Percentiles rank a stretch among this genome's conserved stretches.
Conservation (phyloP, 768 basidiomycete genomes). For the Lyophyllum decastes region DNA sequence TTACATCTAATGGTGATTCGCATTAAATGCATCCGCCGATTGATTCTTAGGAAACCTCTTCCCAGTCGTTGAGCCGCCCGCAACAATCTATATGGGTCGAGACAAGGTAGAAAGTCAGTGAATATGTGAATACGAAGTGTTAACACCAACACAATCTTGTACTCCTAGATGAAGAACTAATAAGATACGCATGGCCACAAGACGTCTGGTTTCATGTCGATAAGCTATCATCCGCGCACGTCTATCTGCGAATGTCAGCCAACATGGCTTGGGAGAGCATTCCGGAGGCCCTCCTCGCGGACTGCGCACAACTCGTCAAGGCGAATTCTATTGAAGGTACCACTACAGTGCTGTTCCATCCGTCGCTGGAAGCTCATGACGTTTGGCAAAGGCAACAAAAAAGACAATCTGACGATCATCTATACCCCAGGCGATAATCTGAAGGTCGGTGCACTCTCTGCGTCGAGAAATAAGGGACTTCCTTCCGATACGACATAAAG, state of each 20-base stretch:
- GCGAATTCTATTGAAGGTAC: conserved; percentile 96
- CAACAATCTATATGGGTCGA: conserved; percentile 88
- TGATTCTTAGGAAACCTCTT: not conserved
- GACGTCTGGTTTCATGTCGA: conserved; percentile 98
- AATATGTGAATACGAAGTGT: not conserved
- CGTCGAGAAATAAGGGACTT: not conserved
- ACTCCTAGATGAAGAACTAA: conserved; percentile 85
- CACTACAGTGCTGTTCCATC: not conserved
- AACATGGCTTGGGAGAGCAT: conserved; percentile 89
- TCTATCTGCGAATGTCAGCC: conserved; percentile 88
- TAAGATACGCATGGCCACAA: conserved; percentile 88
- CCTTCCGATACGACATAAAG: conserved; percentile 37
- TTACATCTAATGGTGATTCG: conserved; percentile 42
- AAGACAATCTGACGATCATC: conserved; percentile 89
- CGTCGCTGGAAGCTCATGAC: conserved; percentile 2
- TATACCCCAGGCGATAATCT: conserved; percentile 93
- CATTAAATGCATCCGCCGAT: not conserved
- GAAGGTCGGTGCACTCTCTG: conserved; percentile 54
- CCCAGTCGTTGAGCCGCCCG: conserved; percentile 63
- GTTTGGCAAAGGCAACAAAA: conserved; percentile 81
- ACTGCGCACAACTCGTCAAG: conserved; percentile 95
- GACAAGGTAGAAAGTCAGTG: conserved; percentile 93
- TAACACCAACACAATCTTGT: not conserved
- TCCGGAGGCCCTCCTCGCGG: conserved; percentile 72
- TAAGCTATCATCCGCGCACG: conserved; percentile 95